Base-by-base conservation (phyloP, 345 rosid species). In the Populus nigra region DNA sequence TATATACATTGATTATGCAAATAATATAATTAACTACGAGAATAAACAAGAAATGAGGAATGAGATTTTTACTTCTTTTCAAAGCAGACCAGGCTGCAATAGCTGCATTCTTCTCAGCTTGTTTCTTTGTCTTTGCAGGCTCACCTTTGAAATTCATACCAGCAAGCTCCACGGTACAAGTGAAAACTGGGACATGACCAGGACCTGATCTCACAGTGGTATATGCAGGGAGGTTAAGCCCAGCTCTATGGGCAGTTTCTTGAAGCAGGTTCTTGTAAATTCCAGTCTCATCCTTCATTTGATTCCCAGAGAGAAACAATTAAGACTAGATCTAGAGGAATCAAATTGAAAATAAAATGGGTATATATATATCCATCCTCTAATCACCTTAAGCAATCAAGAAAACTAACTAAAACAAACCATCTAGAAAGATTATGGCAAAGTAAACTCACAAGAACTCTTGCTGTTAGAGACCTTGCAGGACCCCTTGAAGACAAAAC, bases 41-140 rank as follows among this genome's bases (percentile, higher is more conserved):
- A 35, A 36, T n/a, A 5, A 49, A 41, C 33, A 63, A 49, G 39
- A 76, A 74, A 76, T 50, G 23, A 31, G 61, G 65, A 36, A 65
- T 41, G 35, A 7, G 27, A 31, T 55, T 10, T 31, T 16, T 85
- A 87, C 91, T 82, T 85, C 70, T 86, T 84, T 83, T 90, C 85
- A 91, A 86, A 80, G 92, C 83, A 82, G 90, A 90, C 96, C 96
- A 91, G 65, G 96, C 92, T 70, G 91, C 84, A 73, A 88, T 88
- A 0, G 93, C 96, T 17, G 93, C 96, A 84, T 90, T 88, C 82
- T 91, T 91, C 90, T 91, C 93, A 15, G 93, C 96, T 84, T 91
- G 93, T 67, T 91, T 91, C 88, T 88, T 90, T 9, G 93, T 88
- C 85, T 91, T 91, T 29, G 96, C 91, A 18, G 91, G 80, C 16